These are phyloP conservation scores for Blastocladiella emersonii DNA, from an alignment of 371 early-diverging fungal species.

Conservation along the genomic window DNA sequence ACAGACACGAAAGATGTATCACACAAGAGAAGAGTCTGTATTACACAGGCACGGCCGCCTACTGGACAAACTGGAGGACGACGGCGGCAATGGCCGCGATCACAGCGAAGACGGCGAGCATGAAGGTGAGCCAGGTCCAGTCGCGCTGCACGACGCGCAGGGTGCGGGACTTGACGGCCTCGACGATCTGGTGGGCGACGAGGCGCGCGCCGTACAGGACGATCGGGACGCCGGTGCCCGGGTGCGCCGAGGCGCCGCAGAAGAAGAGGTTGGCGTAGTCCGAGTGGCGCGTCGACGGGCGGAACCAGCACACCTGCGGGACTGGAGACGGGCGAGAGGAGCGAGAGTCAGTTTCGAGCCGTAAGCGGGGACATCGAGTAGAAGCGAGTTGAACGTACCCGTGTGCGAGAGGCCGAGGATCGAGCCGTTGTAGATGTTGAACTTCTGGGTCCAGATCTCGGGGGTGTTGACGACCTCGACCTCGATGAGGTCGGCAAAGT, in stretches of 20 bases:
- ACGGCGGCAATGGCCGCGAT: no score
- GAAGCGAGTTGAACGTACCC: conserved; percentile 8
- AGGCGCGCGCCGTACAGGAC: conserved; percentile 42
- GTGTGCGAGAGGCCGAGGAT: conserved; percentile 44
- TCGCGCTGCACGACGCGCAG: background rate
- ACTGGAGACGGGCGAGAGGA: no score
- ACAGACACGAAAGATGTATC: no score
- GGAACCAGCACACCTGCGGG: conserved; percentile 39
- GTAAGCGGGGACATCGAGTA: conserved; percentile 5
- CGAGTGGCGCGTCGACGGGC: conserved; percentile 40
- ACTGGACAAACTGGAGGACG: no score
- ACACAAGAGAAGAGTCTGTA: no score
- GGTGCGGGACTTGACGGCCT: background rate
- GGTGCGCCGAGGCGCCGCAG: conserved; percentile 49
- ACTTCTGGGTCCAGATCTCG: conserved; percentile 38
- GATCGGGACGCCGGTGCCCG: conserved; percentile 54
- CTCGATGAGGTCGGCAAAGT: conserved; percentile 30
- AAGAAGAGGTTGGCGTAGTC: conserved; percentile 42
- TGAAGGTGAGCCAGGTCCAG: no score
- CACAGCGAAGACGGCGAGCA: no score
- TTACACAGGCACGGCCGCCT: no score
- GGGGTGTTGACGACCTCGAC: conserved; percentile 44
- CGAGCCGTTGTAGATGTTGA: conserved; percentile 43
- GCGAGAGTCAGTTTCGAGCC: no score
- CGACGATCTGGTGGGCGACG: conserved; percentile 25